Base-by-base conservation (phyloP, 768 basidiomycete species). In the Mycena chlorophos region DNA sequence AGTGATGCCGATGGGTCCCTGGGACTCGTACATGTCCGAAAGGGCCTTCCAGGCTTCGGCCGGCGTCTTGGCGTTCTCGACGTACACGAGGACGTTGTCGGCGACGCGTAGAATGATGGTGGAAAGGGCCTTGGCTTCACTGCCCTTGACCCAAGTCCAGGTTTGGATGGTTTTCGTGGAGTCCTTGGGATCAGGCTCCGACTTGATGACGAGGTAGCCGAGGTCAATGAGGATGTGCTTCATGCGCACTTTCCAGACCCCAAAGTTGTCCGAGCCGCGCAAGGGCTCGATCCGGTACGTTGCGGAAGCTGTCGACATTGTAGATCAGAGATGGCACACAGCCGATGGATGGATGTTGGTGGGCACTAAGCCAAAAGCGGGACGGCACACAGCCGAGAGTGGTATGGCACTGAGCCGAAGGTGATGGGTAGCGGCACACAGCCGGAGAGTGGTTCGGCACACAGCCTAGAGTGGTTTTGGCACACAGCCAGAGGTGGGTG, bases 51-150 rank as follows among this genome's bases (percentile, higher is more conserved):
- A 71, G 6, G 66, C 63, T 3, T 55, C 61, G 6, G 48, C 30
- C 14, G 66, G 61, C 4, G 64, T 61, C 22, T 12, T 51, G 1
- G 55, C 45, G 17, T 46, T 39, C 5, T 54, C 34, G 42, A 69
- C 56, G 46, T 68, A 57, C 1, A 62, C 61, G 28, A 72, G 61
- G 13, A 63, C 55, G 6, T 29, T n/a, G 39, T 66, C 58, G 17
- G 57, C 42, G 30, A 70, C 62, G 13, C 64, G 60, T 17, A 66
- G 49, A n/a, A 66, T 51, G 27, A 72, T 68, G 10, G 57, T 49
- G 16, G 60, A 60, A 3, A 63, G 62, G n/a, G 65, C 66, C 47
- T 60, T 62, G 22, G 52, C 51, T 51, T 70, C 67, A 23, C 49
- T 55, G 37, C 57, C 47, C 28, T 61, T 55, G 70, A 70, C 71